Conservation (phyloP, 345 rosid species). For the Nephelium lappaceum region DNA sequence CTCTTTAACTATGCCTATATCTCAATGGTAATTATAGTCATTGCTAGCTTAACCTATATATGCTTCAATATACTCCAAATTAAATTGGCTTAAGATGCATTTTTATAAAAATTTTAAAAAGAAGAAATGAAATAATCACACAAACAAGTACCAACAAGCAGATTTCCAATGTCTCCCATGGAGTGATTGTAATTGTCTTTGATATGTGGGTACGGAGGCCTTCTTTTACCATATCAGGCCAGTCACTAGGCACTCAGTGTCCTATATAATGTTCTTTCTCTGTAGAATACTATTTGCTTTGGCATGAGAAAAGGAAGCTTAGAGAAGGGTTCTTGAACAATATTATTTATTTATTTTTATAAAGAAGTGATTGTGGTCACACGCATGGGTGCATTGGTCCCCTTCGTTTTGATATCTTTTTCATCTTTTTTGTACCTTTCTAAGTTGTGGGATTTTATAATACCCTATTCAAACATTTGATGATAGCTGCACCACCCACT, state of each 20-base stretch:
- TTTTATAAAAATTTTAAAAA: neutral
- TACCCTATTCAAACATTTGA: slow-evolving; percentile 47
- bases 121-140: neutral
- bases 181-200: slow-evolving; percentile 2
- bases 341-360: neutral
- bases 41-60: too few species aligned
- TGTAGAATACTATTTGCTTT: slow-evolving; percentile 19
- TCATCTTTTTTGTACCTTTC: slow-evolving; percentile 28
- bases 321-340: slow-evolving; percentile 15
- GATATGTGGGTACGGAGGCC: neutral
- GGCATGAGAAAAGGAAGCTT: neutral
- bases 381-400: slow-evolving; percentile 89
- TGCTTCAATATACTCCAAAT: too few species aligned
- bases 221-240: slow-evolving; percentile 17
- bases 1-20: too few species aligned
- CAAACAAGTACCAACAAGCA: neutral
- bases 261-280: neutral
- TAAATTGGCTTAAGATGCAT: neutral
- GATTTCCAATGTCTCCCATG: slow-evolving; percentile 17
- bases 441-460: slow-evolving; percentile 4
- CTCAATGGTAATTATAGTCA: too few species aligned
- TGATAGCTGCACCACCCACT: slow-evolving; percentile 65
- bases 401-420: slow-evolving; percentile 45
- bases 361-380: slow-evolving; percentile 57
- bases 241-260: slow-evolving; percentile 1